Conservation (phyloP, 192 early-diverging fungal genomes). For the Phycomyces nitens region DNA sequence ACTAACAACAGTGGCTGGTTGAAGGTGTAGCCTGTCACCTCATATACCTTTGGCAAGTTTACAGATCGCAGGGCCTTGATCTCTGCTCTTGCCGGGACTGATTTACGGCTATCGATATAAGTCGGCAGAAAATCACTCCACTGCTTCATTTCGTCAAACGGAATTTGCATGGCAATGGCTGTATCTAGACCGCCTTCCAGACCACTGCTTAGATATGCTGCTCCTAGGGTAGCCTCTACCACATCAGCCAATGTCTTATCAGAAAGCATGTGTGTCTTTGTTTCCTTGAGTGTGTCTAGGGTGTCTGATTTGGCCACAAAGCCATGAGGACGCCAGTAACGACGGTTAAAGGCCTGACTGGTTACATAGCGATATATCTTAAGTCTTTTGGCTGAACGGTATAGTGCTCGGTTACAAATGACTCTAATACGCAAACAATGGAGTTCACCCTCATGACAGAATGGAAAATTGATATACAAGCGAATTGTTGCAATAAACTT, state of each 20-base stretch:
- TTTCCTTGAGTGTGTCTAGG: constrained; percentile 11
- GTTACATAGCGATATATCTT: constrained; percentile 60
- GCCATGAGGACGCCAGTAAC: constrained; percentile 48
- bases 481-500: constrained; percentile 72
- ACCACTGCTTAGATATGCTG: constrained; percentile 59
- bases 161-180: constrained; percentile 54
- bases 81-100: constrained; percentile 27
- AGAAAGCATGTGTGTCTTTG: constrained; percentile 52
- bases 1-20: constrained; percentile 58
- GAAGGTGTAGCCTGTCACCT: constrained; percentile 64
- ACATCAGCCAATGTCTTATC: constrained; percentile 86
- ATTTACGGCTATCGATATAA: constrained; percentile 20
- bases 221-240: constrained; percentile 82
- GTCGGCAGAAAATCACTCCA: constrained; percentile 48
- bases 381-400: constrained; percentile 44
- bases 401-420: constrained; percentile 77
- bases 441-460: constrained; percentile 76
- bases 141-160: constrained; percentile 47
- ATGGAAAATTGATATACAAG: constrained; percentile 73
- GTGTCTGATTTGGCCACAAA: constrained; percentile 33
- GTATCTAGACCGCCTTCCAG: constrained; percentile 47
- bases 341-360: constrained; percentile 58
- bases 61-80: constrained; percentile 6
- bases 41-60: constrained; percentile 31
- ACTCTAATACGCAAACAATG: constrained; percentile 65